These are phyloP conservation scores for Athelia psychrophila DNA, from an alignment of 1,284 basidiomycete species.

Conservation along the genomic window DNA sequence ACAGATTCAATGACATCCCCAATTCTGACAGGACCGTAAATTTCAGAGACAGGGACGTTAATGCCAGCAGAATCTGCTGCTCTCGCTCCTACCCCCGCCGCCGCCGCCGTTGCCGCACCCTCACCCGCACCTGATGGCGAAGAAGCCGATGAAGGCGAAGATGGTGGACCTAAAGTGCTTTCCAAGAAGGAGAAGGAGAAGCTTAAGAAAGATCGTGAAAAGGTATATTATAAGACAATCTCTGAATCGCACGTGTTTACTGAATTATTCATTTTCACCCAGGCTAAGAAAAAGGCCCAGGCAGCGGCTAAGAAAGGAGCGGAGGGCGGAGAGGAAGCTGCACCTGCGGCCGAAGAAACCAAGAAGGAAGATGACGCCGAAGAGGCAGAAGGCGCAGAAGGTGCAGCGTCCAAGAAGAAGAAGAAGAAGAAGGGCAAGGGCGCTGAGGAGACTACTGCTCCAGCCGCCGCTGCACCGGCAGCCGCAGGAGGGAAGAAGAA, in stretches of 20 bases:
- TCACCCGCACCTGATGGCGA: constrained; percentile 16
- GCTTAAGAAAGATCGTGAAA: constrained; percentile 92
- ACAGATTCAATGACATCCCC: background rate
- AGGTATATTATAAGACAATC: constrained; percentile 43
- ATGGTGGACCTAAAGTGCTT: constrained; percentile 57
- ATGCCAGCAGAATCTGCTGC: constrained; percentile 18
- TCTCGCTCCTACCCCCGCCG: constrained; percentile 22
- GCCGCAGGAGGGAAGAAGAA: constrained; percentile 67
- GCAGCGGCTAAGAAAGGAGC: constrained; percentile 80
- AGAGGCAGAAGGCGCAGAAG: constrained; percentile 54
- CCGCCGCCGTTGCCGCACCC: constrained; percentile 26
- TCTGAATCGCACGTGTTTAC: constrained; percentile 1
- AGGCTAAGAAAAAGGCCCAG: constrained; percentile 96
- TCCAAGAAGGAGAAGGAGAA: constrained; percentile 94
- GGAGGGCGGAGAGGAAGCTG: constrained; percentile 25
- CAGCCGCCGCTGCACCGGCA: constrained; percentile 26
- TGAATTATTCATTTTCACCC: constrained; percentile 10
- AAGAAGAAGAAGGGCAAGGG: constrained; percentile 91
- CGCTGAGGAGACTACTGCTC: constrained; percentile 57
- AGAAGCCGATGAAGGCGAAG: constrained; percentile 39
- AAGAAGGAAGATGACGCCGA: constrained; percentile 39
- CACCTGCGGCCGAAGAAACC: constrained; percentile 20
- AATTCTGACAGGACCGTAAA: background rate
- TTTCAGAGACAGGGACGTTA: background rate
- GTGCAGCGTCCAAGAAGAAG: constrained; percentile 73